Evolutionary conservation across 2,329 filamentous ascomycete genomes (phyloP).

Genomic region (Aureobasidium sp.): DNA sequence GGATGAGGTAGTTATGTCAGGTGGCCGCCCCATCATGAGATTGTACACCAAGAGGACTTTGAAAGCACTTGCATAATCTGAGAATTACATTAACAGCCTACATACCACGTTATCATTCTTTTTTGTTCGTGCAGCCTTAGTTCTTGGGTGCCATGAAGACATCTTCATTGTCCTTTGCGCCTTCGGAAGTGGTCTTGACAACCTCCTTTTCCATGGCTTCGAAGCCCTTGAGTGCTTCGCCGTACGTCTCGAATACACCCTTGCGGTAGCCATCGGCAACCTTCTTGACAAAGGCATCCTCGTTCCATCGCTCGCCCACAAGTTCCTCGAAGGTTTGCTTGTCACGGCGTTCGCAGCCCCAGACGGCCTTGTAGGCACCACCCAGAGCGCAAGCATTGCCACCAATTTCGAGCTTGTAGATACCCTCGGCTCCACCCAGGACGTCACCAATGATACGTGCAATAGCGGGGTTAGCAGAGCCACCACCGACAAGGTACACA

Average conservation of each 20-base stretch:
- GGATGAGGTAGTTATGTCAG: background rate
- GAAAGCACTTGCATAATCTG: background rate
- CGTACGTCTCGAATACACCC: constrained; percentile 70
- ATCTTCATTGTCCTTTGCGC: constrained; percentile 14
- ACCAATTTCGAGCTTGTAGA: constrained; percentile 88
- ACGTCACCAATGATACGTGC: constrained; percentile 78
- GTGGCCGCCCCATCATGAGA: background rate
- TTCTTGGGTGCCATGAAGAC: constrained; percentile 10
- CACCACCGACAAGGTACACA: constrained; percentile 91
- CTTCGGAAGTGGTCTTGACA: constrained; percentile 28
- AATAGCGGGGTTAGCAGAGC: constrained; percentile 82
- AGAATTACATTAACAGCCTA: background rate
- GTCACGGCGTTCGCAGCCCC: constrained; percentile 64
- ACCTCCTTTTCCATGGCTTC: constrained; percentile 64
- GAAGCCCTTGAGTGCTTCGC: constrained; percentile 66
- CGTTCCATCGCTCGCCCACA: constrained; percentile 75
- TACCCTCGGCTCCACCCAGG: constrained; percentile 78
- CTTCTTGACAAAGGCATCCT: constrained; percentile 72
- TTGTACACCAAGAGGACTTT: background rate
- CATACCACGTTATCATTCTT: background rate
- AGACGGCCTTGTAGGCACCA: constrained; percentile 91
- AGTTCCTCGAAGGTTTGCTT: constrained; percentile 79
- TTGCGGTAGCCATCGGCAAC: constrained; percentile 73
- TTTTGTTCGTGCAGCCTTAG: background rate
- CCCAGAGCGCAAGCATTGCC: constrained; percentile 92